Evolutionary conservation across 495 filamentous ascomycete genomes (phyloP), one percentile per base, ranked within the genome.

Genomic region (Neurospora tetrasperma): DNA sequence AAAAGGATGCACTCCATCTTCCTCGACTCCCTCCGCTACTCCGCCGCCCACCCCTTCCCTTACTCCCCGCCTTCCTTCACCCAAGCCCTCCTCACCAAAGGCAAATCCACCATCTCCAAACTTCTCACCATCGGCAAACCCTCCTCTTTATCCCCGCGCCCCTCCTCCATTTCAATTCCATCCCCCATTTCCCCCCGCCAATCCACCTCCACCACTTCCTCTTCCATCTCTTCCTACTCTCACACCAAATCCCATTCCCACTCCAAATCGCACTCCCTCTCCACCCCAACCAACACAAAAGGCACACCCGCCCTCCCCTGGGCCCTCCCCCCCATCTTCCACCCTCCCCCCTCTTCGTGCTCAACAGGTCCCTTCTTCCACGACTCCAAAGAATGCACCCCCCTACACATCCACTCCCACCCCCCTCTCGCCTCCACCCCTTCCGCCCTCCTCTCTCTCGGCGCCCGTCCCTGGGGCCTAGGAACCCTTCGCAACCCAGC

Each of bases 1-100:
- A 7, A 73, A 4, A 71, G 78, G 41, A 74, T 82, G 75, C 72
- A 73, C 7, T 18, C 44, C 70, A 73, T 74, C 48, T 82, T 82
- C 72, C 43, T 46, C 69, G 71, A 75, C 12, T 42, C 66, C 40
- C 75, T 82, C 14, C 73, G 78, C 73, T 82, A 75, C 74, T 78
- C 79, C 27, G 79, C 80, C 71, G 76, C 75, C 4, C 80, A 82
- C 69, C 80, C 80, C 0, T 82, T 78, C 46, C 80, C 80, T 16
- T 77, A 71, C 73, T 73, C 75, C 4, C 78, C 75, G 3, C 70
- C 59, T 16, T 66, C 59, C n/a, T 44, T 70, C 27, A 62, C 70
- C 31, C 39, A 68, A 16, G 39, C 35, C 20, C 71, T 69, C 35
- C 70, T 80, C 81, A 35, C n/a, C 71, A 71, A 2, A 31, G 70